Evolutionary conservation across 2,329 filamentous ascomycete species (phyloP).

Genomic region (Coccinonectria pachysandricola): DNA sequence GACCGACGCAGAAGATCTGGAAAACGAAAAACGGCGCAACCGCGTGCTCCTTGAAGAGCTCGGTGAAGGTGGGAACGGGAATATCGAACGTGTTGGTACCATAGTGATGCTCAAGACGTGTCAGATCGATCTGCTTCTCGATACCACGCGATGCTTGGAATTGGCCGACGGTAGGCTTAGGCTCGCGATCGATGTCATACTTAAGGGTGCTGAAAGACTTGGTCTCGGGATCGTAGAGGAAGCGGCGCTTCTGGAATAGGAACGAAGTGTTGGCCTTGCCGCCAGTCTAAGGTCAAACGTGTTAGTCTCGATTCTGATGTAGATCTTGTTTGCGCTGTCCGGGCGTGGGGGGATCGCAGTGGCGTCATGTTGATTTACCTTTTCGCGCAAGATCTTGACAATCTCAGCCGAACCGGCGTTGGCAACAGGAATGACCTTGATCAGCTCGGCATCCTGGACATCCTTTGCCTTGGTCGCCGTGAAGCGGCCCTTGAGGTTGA

Average conservation of each 20-base stretch:
- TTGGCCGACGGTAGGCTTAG: slow-evolving; percentile 64
- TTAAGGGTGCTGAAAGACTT: slow-evolving; percentile 71
- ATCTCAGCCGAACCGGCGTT: slow-evolving; percentile 89
- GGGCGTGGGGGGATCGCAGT: no score
- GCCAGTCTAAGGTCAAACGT: slow-evolving; percentile 51
- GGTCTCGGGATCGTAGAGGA: slow-evolving; percentile 65
- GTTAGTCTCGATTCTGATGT: no score
- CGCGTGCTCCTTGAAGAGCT: slow-evolving; percentile 96
- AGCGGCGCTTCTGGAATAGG: slow-evolving; percentile 95
- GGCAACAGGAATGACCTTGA: slow-evolving; percentile 83
- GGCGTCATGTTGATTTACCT: no score
- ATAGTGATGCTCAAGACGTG: slow-evolving; percentile 81
- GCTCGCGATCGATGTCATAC: slow-evolving; percentile 76
- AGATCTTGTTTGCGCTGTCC: no score
- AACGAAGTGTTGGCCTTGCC: slow-evolving; percentile 76
- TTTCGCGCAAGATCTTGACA: slow-evolving; percentile 68
- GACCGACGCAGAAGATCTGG: slow-evolving; percentile 93
- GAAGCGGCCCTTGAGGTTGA: slow-evolving; percentile 73
- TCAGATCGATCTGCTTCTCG: slow-evolving; percentile 61
- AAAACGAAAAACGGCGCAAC: slow-evolving; percentile 99
- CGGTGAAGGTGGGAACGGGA: slow-evolving; percentile 86
- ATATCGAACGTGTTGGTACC: slow-evolving; percentile 96
- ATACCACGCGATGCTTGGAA: slow-evolving; percentile 79
- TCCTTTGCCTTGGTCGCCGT: slow-evolving; percentile 62
- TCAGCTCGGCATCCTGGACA: slow-evolving; percentile 66